Percentiles rank a stretch among this genome's conserved stretches.
Conservation (phyloP, 1,139 yeast genomes). For the Yamadazyma jaroonii region DNA sequence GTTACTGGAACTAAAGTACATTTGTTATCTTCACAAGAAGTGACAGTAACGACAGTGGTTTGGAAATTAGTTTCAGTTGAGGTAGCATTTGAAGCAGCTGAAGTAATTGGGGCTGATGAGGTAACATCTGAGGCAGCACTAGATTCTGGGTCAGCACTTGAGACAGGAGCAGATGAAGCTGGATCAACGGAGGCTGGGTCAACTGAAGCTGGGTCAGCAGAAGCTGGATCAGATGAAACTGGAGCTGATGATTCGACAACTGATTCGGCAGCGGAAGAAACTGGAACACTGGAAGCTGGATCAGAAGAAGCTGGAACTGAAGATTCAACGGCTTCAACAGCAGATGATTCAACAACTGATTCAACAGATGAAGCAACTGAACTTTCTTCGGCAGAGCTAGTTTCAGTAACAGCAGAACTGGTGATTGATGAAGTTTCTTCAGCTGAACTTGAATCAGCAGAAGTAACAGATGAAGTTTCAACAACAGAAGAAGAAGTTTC, state of each 20-base stretch:
- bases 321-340: neutral
- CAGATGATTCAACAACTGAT: neutral
- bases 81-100: neutral
- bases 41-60: constrained; percentile 42
- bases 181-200: neutral
- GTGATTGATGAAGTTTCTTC: neutral
- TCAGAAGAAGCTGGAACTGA: neutral
- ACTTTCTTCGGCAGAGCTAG: neutral
- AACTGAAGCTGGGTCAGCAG: neutral
- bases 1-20: constrained; percentile 30
- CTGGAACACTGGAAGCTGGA: neutral
- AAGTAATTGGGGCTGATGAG: neutral
- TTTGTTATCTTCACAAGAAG: constrained; percentile 40
- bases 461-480: constrained; percentile 8
- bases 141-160: neutral
- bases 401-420: neutral
- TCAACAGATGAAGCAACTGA: neutral
- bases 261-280: neutral
- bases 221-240: neutral
- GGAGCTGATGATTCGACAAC: neutral
- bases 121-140: neutral
- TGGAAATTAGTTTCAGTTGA: constrained; percentile 4
- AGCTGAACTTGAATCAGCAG: neutral
- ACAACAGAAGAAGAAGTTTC: constrained; percentile 1
- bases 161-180: neutral